Base-by-base conservation (phyloP, 2,329 filamentous ascomycete species). In the Talaromyces sp. region DNA sequence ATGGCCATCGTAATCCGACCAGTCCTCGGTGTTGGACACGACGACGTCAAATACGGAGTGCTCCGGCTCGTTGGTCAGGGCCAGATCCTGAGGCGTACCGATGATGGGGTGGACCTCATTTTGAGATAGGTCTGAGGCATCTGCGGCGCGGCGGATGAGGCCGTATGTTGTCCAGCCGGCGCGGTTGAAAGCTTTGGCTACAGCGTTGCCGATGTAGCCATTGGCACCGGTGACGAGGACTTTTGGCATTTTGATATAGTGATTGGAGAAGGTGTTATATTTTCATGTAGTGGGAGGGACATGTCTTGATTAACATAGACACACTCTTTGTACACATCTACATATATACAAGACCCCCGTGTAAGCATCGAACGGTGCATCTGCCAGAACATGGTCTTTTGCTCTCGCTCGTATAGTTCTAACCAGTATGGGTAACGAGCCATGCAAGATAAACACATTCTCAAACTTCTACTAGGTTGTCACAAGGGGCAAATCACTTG, bases 151-250 rank as follows among this genome's bases (percentile, higher is more conserved):
- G 6, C 62, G 57, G 48, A 63, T 61, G 39, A 63, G 39, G 50
- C 62, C 62, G 52, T 63, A 63, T 9, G 62, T 63, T 40, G 39
- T 57, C 62, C 62, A 63, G 21, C 61, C 61, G 28, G 55, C 44
- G 46, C 61, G 54, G 37, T 54, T 63, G 37, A 63, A 63, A 28
- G 54, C 61, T 37, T 63, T 63, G 44, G 61, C 61, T 5, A 62
- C 61, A 16, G 61, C 61, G n/a, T 62, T 62, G 54, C 61, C 61
- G 25, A 62, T 62, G 56, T 62, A 62, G 23, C 61, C 61, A 16
- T 62, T 62, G 42, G 61, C 61, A 4, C 61, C 61, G 28, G 61
- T 62, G 35, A 62, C 55, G 25, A 63, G 61, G 12, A 59, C 61
- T 58, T 40, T 54, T n/a, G 57, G 42, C 57, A 58, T 58, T 3